phyloP scores from a whole-genome alignment of 2,329 filamentous ascomycete species.

The Volutella citrinella region DNA sequence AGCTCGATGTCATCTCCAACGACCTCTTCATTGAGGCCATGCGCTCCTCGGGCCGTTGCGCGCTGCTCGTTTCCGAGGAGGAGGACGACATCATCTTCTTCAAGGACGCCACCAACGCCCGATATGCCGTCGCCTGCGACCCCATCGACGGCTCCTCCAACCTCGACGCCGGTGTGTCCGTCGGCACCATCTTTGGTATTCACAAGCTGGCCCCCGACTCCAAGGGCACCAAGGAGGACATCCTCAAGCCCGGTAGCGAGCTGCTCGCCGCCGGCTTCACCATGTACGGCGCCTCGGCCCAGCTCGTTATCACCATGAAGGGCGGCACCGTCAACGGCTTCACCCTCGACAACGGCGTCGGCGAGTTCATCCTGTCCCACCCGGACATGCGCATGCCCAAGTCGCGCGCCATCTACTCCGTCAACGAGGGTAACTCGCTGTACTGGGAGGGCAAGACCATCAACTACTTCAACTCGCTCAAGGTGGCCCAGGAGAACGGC shows the following conservation, averaged over 20 bases:
- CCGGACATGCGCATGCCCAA: constrained; percentile 87
- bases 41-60: constrained; percentile 86
- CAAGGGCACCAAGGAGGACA: constrained; percentile 74
- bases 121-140: constrained; percentile 95
- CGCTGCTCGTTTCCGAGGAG: constrained; percentile 94
- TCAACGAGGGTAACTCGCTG: constrained; percentile 96
- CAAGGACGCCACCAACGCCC: constrained; percentile 68
- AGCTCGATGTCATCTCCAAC: constrained; percentile 98
- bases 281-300: constrained; percentile 97
- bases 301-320: constrained; percentile 96
- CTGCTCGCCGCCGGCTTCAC: constrained; percentile 96
- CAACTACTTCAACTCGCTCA: constrained; percentile 85
- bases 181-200: constrained; percentile 95
- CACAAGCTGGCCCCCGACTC: constrained; percentile 83
- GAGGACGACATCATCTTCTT: constrained; percentile 93
- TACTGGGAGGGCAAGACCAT: constrained; percentile 93
- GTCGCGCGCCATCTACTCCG: constrained; percentile 85
- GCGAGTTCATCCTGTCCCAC: constrained; percentile 98
- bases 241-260: constrained; percentile 86
- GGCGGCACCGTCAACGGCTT: constrained; percentile 92
- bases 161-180: constrained; percentile 93
- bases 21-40: constrained; percentile 96
- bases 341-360: constrained; percentile 92
- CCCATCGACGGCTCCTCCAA: constrained; percentile 98
- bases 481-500: constrained; percentile 67